phyloP scores from a whole-genome alignment of 2,329 filamentous ascomycete genomes.

The Thielaviopsis populi region DNA sequence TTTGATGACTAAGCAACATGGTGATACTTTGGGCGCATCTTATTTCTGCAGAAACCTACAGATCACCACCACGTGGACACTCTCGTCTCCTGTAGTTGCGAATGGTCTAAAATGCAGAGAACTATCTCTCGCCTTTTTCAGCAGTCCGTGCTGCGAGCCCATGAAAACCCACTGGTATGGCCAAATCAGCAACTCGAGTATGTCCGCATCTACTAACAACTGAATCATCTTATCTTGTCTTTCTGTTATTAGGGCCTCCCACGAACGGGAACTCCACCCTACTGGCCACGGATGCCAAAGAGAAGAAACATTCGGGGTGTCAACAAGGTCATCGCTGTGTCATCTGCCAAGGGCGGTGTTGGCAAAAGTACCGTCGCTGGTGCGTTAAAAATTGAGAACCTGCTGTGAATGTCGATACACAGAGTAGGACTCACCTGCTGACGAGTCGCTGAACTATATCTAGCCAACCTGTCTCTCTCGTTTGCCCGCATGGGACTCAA shows the following conservation, averaged over 20 bases:
- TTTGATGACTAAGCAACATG: background rate
- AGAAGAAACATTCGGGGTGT: constrained; percentile 71
- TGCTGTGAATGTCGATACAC: background rate
- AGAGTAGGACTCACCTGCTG: background rate
- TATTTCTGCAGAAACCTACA: background rate
- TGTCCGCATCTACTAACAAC: too few relatives aligned
- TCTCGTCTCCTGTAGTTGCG: background rate
- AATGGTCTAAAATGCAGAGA: constrained; percentile 21
- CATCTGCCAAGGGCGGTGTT: constrained; percentile 94
- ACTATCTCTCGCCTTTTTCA: constrained; percentile 29
- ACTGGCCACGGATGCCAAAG: constrained; percentile 60
- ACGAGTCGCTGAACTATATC: background rate
- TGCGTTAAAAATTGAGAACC: constrained; percentile 24
- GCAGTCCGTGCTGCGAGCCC: constrained; percentile 24
- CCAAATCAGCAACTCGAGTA: too few relatives aligned
- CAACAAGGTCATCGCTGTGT: constrained; percentile 86
- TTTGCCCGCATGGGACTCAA: constrained; percentile 70
- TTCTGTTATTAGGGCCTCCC: constrained; percentile 55
- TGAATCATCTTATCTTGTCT: background rate
- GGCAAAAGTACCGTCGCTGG: constrained; percentile 90
- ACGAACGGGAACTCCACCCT: constrained; percentile 45
- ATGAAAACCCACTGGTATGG: constrained; percentile 78
- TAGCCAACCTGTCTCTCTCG: constrained; percentile 69
- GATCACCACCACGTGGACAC: background rate
- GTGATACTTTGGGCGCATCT: background rate